phyloP scores from a whole-genome alignment of 1,284 basidiomycete genomes.

The Trametes sp. region DNA sequence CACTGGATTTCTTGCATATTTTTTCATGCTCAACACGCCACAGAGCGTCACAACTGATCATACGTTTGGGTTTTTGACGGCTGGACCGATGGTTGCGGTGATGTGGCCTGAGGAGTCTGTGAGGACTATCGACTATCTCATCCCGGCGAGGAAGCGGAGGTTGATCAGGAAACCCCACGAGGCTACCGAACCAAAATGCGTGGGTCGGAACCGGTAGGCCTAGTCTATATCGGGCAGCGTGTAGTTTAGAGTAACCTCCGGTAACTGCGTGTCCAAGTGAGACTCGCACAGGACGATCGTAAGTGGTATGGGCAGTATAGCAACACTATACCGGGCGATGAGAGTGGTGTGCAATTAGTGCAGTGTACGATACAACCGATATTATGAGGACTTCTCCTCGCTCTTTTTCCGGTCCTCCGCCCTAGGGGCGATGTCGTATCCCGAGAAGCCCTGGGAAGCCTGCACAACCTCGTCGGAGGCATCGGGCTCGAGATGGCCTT shows the following conservation, averaged over 20 bases:
- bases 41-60: not conserved
- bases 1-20: not conserved
- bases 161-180: not conserved
- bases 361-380: slow-evolving; percentile 8
- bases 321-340: not conserved
- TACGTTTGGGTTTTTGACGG: no score
- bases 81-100: no score
- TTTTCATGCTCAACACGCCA: not conserved
- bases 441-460: slow-evolving; percentile 78
- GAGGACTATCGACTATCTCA: no score
- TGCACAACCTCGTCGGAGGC: slow-evolving; percentile 82
- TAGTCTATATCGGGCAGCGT: not conserved
- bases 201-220: not conserved
- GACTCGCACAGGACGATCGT: no score
- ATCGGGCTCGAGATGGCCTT: slow-evolving; percentile 87
- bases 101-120: no score
- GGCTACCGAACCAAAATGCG: not conserved
- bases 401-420: slow-evolving; percentile 41
- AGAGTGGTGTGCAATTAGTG: slow-evolving; percentile 22
- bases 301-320: no score
- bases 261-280: not conserved
- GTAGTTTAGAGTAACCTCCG: not conserved
- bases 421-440: slow-evolving; percentile 57
- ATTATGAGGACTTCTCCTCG: slow-evolving; percentile 20
- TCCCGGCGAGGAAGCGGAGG: not conserved